phyloP scores from a whole-genome alignment of 108 stramenopile genomes.

The Skeletonema tropicum region DNA sequence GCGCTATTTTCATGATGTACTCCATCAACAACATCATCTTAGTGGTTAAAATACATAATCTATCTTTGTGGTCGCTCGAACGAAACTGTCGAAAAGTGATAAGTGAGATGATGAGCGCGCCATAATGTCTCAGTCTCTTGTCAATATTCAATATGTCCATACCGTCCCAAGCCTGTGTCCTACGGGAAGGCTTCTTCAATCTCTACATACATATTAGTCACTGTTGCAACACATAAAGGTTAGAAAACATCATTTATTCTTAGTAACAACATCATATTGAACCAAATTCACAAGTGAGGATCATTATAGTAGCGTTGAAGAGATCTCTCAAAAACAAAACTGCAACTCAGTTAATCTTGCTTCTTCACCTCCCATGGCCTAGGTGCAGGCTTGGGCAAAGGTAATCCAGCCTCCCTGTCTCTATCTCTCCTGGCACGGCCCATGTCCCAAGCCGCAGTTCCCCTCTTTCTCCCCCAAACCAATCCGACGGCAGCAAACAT shows the following conservation, averaged over 20 bases:
- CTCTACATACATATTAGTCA: too few relatives aligned
- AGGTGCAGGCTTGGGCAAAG: slow-evolving; percentile 81
- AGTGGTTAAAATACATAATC: too few relatives aligned
- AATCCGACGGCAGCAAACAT: slow-evolving; percentile 81
- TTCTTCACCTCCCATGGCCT: slow-evolving; percentile 85
- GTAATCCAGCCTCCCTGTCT: slow-evolving; percentile 66
- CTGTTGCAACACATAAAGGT: background rate
- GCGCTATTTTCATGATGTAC: too few relatives aligned
- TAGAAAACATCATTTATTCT: background rate
- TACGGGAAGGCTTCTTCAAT: too few relatives aligned
- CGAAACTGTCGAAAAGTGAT: too few relatives aligned
- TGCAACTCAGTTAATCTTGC: slow-evolving; percentile 18
- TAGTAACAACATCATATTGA: slow-evolving; percentile 1
- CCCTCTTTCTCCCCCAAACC: slow-evolving; percentile 92
- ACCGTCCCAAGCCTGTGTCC: too few relatives aligned
- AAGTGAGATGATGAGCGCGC: too few relatives aligned
- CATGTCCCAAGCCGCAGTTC: slow-evolving; percentile 92
- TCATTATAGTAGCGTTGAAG: background rate
- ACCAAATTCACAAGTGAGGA: background rate
- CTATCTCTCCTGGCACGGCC: slow-evolving; percentile 85
- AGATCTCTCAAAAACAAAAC: background rate
- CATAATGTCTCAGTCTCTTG: too few relatives aligned
- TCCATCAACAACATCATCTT: too few relatives aligned
- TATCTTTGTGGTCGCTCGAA: too few relatives aligned
- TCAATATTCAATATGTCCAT: too few relatives aligned